phyloP scores from a whole-genome alignment of 257 asterid genomes.

The Solanum piurae region DNA sequence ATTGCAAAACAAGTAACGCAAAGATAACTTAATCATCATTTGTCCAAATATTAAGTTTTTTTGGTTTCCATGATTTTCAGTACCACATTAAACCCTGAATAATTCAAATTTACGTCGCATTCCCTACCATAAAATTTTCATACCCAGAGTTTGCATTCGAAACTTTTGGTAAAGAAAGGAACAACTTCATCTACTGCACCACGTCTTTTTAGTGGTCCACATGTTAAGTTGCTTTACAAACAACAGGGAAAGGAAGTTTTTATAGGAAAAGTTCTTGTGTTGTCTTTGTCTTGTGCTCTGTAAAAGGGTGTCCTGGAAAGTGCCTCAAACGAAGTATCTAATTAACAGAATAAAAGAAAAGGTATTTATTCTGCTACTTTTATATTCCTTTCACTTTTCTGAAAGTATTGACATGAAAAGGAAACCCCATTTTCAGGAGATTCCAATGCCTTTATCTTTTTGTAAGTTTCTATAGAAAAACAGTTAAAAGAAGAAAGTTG shows the following conservation, averaged over 20 bases:
- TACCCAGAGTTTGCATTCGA: too few relatives aligned
- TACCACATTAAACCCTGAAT: fast-evolving
- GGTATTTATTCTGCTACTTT: background rate
- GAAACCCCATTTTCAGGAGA: background rate
- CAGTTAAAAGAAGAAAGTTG: background rate
- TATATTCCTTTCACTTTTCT: background rate
- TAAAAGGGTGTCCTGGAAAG: constrained; percentile 18
- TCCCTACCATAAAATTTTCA: too few relatives aligned
- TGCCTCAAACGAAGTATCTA: background rate
- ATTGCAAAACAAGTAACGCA: background rate
- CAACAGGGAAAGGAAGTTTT: constrained; percentile 26
- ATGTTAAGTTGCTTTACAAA: constrained; percentile 16
- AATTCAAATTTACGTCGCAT: too few relatives aligned
- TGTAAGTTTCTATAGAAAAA: constrained; percentile 1
- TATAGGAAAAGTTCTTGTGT: constrained; percentile 1
- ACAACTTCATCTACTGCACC: background rate
- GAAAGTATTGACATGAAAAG: background rate
- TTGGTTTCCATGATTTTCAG: background rate
- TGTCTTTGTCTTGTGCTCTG: constrained; percentile 10
- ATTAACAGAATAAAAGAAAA: background rate
- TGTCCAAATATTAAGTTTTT: constrained; percentile 6
- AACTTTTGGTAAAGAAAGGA: background rate
- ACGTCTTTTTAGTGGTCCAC: background rate
- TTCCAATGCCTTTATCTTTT: background rate
- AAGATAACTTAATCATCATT: background rate